Conservation (phyloP, 169 alveolate genomes). For the Plasmodium falciparum region DNA sequence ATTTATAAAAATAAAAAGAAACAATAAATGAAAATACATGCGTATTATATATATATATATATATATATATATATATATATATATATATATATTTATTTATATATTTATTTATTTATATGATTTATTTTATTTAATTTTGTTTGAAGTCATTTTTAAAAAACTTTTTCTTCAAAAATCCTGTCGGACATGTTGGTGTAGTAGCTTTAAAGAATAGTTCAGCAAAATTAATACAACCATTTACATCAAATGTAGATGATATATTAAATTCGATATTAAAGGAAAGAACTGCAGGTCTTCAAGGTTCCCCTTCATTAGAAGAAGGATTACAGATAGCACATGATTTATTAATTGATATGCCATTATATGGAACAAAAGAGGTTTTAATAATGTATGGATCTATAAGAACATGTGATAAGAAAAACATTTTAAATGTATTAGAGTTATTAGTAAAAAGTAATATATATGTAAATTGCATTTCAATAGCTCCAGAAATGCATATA, state of each 20-base stretch:
- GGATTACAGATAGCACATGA: conserved; percentile 84
- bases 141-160: conserved; percentile 77
- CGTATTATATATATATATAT: not conserved
- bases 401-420: conserved; percentile 82
- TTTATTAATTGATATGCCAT: conserved; percentile 79
- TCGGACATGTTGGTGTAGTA: conserved; percentile 83
- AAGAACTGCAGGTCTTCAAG: conserved; percentile 82
- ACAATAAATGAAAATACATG: not conserved
- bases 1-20: not conserved
- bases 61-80: not conserved
- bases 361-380: conserved; percentile 85
- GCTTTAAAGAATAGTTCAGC: conserved; percentile 83
- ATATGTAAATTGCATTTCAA: conserved; percentile 69
- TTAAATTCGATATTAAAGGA: conserved; percentile 59
- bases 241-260: conserved; percentile 83
- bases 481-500: conserved; percentile 77
- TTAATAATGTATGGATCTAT: conserved; percentile 84
- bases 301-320: conserved; percentile 84
- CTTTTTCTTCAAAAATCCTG: conserved; percentile 83
- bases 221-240: conserved; percentile 78
- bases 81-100: conserved; percentile 10
- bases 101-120: not conserved
- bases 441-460: conserved; percentile 55
- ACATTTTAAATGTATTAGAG: conserved; percentile 46
- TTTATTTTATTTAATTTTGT: not conserved